Evolutionary conservation across 805 yeast species (phyloP).

Genomic region (Kuraishia borneana): DNA sequence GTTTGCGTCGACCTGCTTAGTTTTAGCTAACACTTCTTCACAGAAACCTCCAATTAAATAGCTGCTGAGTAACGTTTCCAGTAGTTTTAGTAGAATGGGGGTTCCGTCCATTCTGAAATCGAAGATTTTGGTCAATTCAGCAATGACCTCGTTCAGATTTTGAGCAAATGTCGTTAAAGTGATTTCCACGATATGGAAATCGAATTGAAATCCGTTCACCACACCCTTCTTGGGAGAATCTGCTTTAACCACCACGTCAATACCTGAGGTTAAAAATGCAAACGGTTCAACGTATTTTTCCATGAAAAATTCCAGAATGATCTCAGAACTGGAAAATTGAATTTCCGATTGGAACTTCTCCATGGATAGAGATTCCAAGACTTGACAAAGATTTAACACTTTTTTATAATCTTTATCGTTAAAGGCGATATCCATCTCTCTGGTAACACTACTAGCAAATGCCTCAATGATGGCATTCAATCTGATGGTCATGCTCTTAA

Average conservation of each 20-base stretch:
- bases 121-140: slow-evolving; percentile 17
- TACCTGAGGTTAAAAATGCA: slow-evolving; percentile 12
- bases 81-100: slow-evolving; percentile 20
- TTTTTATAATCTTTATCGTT: slow-evolving; percentile 31
- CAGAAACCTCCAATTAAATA: slow-evolving; percentile 22
- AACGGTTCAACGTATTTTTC: slow-evolving; percentile 17
- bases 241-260: slow-evolving; percentile 9
- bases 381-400: slow-evolving; percentile 16
- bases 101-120: slow-evolving; percentile 15
- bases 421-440: slow-evolving; percentile 54
- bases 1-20: slow-evolving; percentile 24
- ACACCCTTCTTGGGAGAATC: slow-evolving; percentile 10
- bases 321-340: slow-evolving; percentile 21
- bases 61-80: slow-evolving; percentile 22
- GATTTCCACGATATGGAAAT: slow-evolving; percentile 11
- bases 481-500: slow-evolving; percentile 18
- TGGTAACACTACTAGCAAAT: slow-evolving; percentile 58
- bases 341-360: slow-evolving; percentile 14
- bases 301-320: slow-evolving; percentile 21
- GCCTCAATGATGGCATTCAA: slow-evolving; percentile 49
- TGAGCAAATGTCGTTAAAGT: slow-evolving; percentile 9
- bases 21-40: slow-evolving; percentile 16
- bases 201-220: slow-evolving; percentile 16
- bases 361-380: slow-evolving; percentile 12
- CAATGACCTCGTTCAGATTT: slow-evolving; percentile 14